Evolutionary conservation across 73 alveolate species (phyloP), one percentile per base, ranked within the genome.

Genomic region (Blepharisma japonicum): DNA sequence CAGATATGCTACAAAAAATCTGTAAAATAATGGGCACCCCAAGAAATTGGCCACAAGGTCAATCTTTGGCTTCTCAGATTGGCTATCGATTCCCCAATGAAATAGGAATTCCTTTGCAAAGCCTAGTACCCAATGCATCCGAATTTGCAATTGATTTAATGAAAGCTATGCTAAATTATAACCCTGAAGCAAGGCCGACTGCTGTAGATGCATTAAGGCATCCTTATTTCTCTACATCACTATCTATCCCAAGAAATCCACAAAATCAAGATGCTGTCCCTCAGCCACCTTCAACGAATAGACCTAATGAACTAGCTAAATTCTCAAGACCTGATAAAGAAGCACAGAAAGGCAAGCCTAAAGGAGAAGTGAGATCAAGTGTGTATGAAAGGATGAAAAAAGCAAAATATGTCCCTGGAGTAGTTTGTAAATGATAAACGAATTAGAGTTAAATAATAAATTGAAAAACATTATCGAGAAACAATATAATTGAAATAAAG

Each of bases 1-100:
- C 95, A 81, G 99, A 97, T 72, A 96, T 97, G 89, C 93, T 98
- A 82, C 87, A 94, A 86, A 96, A 98, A 90, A 89, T 92, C 27
- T 92, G 98, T 79, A 87, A 92, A 68, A 87, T 91, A 39, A 79
- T 91, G 71, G 98, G 98, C 4, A 92, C 98, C 0, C 98, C 98
- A 1, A 91, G 86, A 82, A 92, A 85, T 82, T 91, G 97, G 97
- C 95, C 95, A 21, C 95, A 92, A 68, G 98, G 96, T 6, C 85
- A 68, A 72, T 85, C 81, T 54, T 68, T 91, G 38, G 97, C 97
- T 14, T 55, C 87, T 47, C 89, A 91, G 81, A 77, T 89, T 47
- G 92, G 93, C 77, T 85, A 81, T 82, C 89, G 87, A 61, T 89
- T 92, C 78, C 96, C 98, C 6, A 86, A 79, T 77, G 84, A 68